Base-by-base conservation (phyloP, 352 stramenopile genomes). In the Phytophthora quininea region DNA sequence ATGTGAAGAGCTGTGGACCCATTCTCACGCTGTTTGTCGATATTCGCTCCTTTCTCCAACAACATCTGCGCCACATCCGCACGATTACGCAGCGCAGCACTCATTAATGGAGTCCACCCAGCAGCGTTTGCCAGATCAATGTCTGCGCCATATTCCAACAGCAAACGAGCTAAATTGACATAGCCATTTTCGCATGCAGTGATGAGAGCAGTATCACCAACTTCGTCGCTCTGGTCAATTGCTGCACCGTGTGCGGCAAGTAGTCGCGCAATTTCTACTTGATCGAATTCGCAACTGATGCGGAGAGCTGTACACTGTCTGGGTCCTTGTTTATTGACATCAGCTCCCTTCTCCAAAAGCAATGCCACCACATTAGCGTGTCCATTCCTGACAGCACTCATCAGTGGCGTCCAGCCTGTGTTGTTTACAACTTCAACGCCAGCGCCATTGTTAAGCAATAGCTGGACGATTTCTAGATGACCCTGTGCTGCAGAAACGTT, bases 111-210 rank as follows among this genome's bases (percentile, higher is more conserved):
- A 24, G 19, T 24, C 19, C 19, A 24, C 19, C 19, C 19, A 24
- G 19, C 19, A 24, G 0, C 19, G 40, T 24, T 47, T 14, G 10
- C 4, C 40, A 19, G 9, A 38, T 70, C 49, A 29, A 64, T 50
- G 11, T 31, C 19, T 19, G 33, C 48, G n/a, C 62, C 62, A n/a
- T 45, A 46, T 27, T 65, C 47, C 14, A 69, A 7, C 12, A 69
- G 58, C 11, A 56, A 46, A 5, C 12, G 35, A 2, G 59, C 62
- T 2, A 64, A 31, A 30, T 43, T n/a, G 3, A 15, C 42, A 24
- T 60, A 32, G 4, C 55, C 55, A 11, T 55, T 35, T 24, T 40
- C 37, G 33, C 30, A 5, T 33, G 46, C 27, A 12, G 3, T 14
- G n/a, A 59, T 37, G 14, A 58, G 3, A 24, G 33, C 31, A 48